Evolutionary conservation across 129 eudicot genomes (phyloP), one percentile per base, ranked within the genome.

Genomic region (Flaveria trinervia): DNA sequence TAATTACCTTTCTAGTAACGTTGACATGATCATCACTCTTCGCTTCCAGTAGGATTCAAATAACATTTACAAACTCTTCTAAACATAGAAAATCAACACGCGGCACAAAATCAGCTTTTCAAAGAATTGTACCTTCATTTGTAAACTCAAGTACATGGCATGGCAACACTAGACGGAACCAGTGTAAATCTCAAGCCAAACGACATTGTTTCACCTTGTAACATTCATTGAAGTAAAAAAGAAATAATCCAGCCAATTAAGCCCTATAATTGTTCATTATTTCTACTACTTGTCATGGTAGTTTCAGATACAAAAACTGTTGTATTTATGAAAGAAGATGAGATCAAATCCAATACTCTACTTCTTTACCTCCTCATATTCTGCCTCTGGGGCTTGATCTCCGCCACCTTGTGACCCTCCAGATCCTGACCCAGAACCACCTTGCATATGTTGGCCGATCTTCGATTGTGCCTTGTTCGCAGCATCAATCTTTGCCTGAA

Each of bases 381-480:
- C 69, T 2, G 69, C 69, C 69, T 64, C 69, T 2, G 69, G 69
- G 7, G 69, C 69, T 30, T 64, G 69, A 28, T 64, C 69, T 1
- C 69, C 69, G 44, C 69, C 68, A 1, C 17, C 68, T 15, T 28
- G 20, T 64, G 68, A 64, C 16, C 68, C 68, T 28, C 68, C 69
- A 0, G 69, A 64, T 64, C 69, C 69, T 0, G 69, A 64, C 44
- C 45, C 69, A 1, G 69, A 64, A 4, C 69, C 69, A 4, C 88
- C 86, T 4, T 88, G 81, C 98, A 93, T 90, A 52, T 93, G 98
- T 79, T 90, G 80, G 9, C 97, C 98, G 13, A 93, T 93, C 92
- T 93, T 93, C 0, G 97, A 87, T 1, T 88, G 96, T 2, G 98
- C 89, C 75, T 87, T 90, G 81, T 90, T 90, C 9, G 97, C 97